These are phyloP conservation scores for Syncephalastrum racemosum DNA, from an alignment of 371 early-diverging fungal species.

Conservation along the genomic window DNA sequence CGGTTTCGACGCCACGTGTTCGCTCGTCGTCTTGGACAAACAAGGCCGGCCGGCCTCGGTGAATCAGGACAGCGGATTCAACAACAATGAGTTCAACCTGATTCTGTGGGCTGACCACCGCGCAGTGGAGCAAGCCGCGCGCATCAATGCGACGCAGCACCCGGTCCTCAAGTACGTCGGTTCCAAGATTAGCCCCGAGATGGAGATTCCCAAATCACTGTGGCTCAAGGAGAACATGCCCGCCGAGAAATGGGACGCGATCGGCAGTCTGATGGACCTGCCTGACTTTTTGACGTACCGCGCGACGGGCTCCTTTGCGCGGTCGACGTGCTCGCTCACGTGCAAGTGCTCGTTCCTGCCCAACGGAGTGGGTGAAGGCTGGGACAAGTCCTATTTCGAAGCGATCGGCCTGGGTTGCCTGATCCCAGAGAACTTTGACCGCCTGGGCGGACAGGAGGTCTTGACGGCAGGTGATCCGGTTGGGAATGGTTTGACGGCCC, in stretches of 20 bases:
- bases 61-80: constrained; percentile 36
- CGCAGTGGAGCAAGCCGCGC: constrained; percentile 62
- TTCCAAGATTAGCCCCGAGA: constrained; percentile 67
- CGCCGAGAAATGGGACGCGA: constrained; percentile 40
- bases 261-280: constrained; percentile 68
- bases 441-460: constrained; percentile 52
- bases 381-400: constrained; percentile 60
- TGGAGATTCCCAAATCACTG: constrained; percentile 74
- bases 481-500: constrained; percentile 46
- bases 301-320: constrained; percentile 56
- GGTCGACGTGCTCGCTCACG: constrained; percentile 65
- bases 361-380: constrained; percentile 44
- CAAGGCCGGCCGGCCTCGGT: constrained; percentile 54
- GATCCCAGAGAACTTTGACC: constrained; percentile 42
- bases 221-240: constrained; percentile 69
- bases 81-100: constrained; percentile 52
- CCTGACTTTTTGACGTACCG: constrained; percentile 72
- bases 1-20: constrained; percentile 82
- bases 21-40: constrained; percentile 61
- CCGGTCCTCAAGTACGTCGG: constrained; percentile 63
- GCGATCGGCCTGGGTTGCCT: constrained; percentile 57
- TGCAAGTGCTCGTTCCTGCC: constrained; percentile 75
- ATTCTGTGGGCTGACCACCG: constrained; percentile 83
- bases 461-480: constrained; percentile 61
- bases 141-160: constrained; percentile 63